phyloP scores from a whole-genome alignment of 2,329 filamentous ascomycete species.

The Diaporthe sp. region DNA sequence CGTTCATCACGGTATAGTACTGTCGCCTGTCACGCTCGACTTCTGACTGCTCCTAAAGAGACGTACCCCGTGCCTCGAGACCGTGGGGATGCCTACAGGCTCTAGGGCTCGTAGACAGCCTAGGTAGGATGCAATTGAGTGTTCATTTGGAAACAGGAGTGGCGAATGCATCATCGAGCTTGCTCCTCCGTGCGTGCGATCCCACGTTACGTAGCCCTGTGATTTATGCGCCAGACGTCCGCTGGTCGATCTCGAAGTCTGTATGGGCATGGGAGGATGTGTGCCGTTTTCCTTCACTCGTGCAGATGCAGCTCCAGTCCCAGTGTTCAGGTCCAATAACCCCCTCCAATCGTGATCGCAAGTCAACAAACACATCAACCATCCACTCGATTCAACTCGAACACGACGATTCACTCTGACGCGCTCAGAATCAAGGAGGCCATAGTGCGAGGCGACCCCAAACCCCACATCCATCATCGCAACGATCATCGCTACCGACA shows the following conservation, averaged over 20 bases:
- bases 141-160: not conserved
- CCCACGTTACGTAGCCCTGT: not conserved
- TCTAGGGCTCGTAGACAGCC: not conserved
- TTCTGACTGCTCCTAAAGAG: not conserved
- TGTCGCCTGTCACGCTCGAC: not conserved
- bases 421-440: constrained; percentile 1
- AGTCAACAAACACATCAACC: not conserved
- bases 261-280: not conserved
- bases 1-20: not conserved
- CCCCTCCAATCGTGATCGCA: not conserved
- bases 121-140: not conserved
- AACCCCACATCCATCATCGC: not conserved
- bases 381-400: not conserved
- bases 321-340: not conserved
- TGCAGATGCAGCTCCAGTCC: not conserved
- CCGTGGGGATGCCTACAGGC: not conserved
- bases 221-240: not conserved
- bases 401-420: constrained; percentile 13
- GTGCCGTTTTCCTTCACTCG: not conserved
- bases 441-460: constrained; percentile 6
- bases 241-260: no score
- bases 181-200: not conserved
- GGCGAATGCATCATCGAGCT: not conserved
- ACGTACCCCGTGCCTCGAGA: not conserved
- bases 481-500: no score